Evolutionary conservation across 345 rosid species (phyloP).

Genomic region (Brassica rapa): DNA sequence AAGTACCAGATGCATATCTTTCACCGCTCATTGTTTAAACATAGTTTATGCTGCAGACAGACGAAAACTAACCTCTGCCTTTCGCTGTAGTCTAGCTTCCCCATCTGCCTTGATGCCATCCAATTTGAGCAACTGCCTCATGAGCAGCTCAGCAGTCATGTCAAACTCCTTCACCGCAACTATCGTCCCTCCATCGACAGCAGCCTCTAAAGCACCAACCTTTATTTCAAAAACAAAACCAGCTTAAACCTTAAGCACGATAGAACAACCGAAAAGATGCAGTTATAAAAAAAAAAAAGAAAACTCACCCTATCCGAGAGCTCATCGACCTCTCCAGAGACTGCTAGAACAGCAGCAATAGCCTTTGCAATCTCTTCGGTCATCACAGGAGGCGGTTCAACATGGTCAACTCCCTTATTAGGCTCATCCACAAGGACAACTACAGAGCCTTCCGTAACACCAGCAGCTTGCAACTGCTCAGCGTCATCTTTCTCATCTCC

Average conservation of each 20-base stretch:
- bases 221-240: constrained; percentile 15
- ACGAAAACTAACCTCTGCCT: constrained; percentile 70
- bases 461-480: constrained; percentile 57
- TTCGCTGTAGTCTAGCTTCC: constrained; percentile 74
- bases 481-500: constrained; percentile 72
- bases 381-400: constrained; percentile 40
- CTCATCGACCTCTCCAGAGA: constrained; percentile 64
- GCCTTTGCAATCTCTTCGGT: constrained; percentile 53
- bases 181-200: constrained; percentile 63
- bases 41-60: not conserved
- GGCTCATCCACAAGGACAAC: constrained; percentile 56
- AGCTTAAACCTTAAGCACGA: not conserved
- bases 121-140: constrained; percentile 82
- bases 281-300: not conserved
- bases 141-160: constrained; percentile 71
- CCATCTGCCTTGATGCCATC: constrained; percentile 85
- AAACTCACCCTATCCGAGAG: constrained; percentile 72
- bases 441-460: constrained; percentile 67
- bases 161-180: constrained; percentile 63
- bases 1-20: not conserved
- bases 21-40: not conserved
- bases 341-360: constrained; percentile 52
- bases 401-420: constrained; percentile 42
- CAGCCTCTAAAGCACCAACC: constrained; percentile 73
- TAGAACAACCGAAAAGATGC: not conserved